These are phyloP conservation scores for Rhizopus arrhizus DNA, from an alignment of 371 early-diverging fungal species.

Conservation along the genomic window DNA sequence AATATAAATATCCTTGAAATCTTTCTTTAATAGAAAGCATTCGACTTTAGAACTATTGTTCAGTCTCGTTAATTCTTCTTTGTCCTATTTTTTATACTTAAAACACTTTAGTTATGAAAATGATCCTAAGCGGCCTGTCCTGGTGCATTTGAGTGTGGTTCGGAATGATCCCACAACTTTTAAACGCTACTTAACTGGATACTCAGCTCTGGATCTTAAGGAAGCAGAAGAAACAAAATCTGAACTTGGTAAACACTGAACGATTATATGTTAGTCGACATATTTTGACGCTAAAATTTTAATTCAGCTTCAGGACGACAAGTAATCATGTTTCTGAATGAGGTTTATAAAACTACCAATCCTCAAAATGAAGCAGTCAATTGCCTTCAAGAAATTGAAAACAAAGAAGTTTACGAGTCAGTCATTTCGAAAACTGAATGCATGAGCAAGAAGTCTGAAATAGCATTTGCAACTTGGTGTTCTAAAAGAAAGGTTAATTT, in stretches of 20 bases:
- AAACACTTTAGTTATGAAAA: constrained; percentile 25
- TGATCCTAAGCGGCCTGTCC: constrained; percentile 17
- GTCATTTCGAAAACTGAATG: constrained; percentile 25
- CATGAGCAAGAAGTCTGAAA: constrained; percentile 26
- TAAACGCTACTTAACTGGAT: constrained; percentile 25
- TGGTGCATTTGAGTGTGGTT: constrained; percentile 21
- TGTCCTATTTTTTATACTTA: too few relatives aligned
- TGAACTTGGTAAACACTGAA: constrained; percentile 23
- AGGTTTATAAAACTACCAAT: constrained; percentile 23
- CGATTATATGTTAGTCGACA: constrained; percentile 6
- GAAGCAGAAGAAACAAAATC: constrained; percentile 14
- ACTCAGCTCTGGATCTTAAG: constrained; percentile 16
- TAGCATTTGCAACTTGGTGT: constrained; percentile 28
- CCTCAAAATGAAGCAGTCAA: constrained; percentile 28
- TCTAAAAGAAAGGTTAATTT: constrained; percentile 24
- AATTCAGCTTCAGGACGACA: constrained; percentile 18
- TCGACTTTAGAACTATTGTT: too few relatives aligned
- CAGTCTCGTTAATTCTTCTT: too few relatives aligned
- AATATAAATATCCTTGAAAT: too few relatives aligned
- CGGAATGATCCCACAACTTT: constrained; percentile 20
- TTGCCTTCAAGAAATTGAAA: constrained; percentile 24
- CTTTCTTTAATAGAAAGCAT: too few relatives aligned
- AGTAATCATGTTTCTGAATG: constrained; percentile 22
- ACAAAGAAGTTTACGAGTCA: constrained; percentile 25
- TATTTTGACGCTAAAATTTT: constrained; percentile 17